phyloP scores from a whole-genome alignment of 1,139 yeast species.

The Yarrowia galli region DNA sequence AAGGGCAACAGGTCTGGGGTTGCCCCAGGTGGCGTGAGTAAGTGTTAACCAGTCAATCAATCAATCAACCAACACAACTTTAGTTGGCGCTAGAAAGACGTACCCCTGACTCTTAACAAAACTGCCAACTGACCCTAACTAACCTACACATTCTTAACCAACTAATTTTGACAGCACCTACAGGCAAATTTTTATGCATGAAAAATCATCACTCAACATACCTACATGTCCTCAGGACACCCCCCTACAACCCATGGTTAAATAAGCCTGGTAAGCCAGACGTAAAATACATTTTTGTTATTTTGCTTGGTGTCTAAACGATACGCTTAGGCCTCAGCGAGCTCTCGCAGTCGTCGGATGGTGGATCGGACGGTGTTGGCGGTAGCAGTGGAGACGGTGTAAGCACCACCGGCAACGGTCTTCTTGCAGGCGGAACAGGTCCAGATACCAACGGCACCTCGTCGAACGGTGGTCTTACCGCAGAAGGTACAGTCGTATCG shows the following conservation, averaged over 20 bases:
- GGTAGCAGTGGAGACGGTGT: constrained; percentile 97
- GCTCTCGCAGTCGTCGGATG: constrained; percentile 99
- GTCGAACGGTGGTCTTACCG: constrained; percentile 98
- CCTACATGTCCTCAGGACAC: too few species aligned
- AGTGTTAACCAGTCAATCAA: too few species aligned
- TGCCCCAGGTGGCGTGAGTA: too few species aligned
- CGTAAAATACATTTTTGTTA: constrained; percentile 38
- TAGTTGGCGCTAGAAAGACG: too few species aligned
- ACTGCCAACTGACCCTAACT: too few species aligned
- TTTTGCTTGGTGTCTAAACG: constrained; percentile 23
- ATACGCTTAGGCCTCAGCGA: constrained; percentile 90
- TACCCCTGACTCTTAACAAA: too few species aligned
- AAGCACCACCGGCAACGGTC: constrained; percentile 99
- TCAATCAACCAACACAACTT: too few species aligned
- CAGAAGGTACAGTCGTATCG: constrained; percentile 99
- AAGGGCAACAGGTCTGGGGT: too few species aligned
- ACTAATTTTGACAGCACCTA: too few species aligned
- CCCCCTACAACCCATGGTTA: background rate
- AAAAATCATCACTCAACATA: background rate
- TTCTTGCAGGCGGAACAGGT: constrained; percentile 90
- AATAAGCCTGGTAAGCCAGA: constrained; percentile 28
- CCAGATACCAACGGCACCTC: constrained; percentile 99
- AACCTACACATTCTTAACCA: too few species aligned
- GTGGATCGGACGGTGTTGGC: constrained; percentile 99
- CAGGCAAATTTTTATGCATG: too few species aligned